These are phyloP conservation scores for Lobosporangium transversale DNA, from an alignment of 192 early-diverging fungal species.

Conservation along the genomic window DNA sequence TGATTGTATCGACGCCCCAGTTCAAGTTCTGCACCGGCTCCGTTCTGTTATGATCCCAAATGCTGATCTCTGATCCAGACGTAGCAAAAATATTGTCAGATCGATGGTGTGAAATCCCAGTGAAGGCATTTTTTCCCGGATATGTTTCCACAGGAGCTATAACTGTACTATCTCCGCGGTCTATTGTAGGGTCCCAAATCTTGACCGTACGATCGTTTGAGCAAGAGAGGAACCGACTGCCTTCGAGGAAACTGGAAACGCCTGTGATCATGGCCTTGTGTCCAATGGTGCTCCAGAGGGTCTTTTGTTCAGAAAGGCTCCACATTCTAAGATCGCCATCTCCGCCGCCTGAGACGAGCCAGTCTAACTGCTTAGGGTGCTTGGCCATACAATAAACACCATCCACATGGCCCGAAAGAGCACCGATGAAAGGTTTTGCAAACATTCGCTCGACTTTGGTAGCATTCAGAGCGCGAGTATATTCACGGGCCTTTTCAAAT, in stretches of 20 bases:
- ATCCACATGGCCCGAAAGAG: constrained; percentile 91
- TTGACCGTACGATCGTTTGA: constrained; percentile 95
- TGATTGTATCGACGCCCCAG: constrained; percentile 97
- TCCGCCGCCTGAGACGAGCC: constrained; percentile 88
- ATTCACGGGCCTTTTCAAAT: constrained; percentile 94
- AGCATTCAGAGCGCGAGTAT: constrained; percentile 93
- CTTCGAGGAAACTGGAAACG: constrained; percentile 73
- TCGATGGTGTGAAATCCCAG: constrained; percentile 92
- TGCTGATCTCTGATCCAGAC: constrained; percentile 82
- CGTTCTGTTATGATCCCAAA: constrained; percentile 92
- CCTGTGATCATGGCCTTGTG: constrained; percentile 93
- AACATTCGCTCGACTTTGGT: constrained; percentile 95
- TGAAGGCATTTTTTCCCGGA: constrained; percentile 81
- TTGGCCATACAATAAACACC: constrained; percentile 96
- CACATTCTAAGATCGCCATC: constrained; percentile 96
- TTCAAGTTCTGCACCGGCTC: constrained; percentile 84
- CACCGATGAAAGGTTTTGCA: constrained; percentile 96
- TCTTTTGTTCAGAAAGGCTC: constrained; percentile 81
- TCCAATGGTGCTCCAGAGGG: constrained; percentile 78
- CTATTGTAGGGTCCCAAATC: constrained; percentile 82
- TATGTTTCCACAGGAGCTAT: constrained; percentile 77
- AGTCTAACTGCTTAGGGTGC: constrained; percentile 88
- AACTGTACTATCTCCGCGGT: background rate
- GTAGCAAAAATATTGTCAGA: constrained; percentile 87
- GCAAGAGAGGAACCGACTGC: constrained; percentile 84